Evolutionary conservation across 2,329 filamentous ascomycete species (phyloP).

Genomic region (Cadophora sp.): DNA sequence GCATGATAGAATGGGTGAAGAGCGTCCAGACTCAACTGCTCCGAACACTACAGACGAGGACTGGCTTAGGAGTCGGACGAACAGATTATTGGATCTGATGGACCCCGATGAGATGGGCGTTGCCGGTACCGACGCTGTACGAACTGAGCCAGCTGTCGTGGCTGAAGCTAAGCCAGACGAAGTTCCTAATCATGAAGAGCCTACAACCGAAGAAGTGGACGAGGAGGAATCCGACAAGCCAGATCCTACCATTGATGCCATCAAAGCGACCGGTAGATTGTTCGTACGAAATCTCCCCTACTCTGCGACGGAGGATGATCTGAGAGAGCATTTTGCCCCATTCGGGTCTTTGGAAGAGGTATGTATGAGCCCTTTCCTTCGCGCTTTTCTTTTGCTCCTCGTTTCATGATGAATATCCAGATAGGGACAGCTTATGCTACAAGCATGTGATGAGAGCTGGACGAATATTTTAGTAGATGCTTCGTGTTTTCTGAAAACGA

Average conservation of each 20-base stretch:
- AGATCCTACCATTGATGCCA: slow-evolving; percentile 58
- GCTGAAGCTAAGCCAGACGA: slow-evolving; percentile 26
- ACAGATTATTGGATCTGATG: slow-evolving; percentile 81
- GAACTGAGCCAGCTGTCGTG: slow-evolving; percentile 24
- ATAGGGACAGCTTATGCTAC: slow-evolving; percentile 99
- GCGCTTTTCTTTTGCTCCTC: slow-evolving; percentile 28
- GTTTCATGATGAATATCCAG: slow-evolving; percentile 92
- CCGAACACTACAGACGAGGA: slow-evolving; percentile 64
- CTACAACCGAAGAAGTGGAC: slow-evolving; percentile 28
- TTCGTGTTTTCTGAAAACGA: slow-evolving; percentile 75
- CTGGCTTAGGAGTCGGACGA: slow-evolving; percentile 91
- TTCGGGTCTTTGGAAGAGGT: slow-evolving; percentile 89
- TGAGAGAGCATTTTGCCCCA: slow-evolving; percentile 72
- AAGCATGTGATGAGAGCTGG: slow-evolving; percentile 90
- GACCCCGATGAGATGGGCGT: slow-evolving; percentile 54
- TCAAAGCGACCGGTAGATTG: slow-evolving; percentile 76
- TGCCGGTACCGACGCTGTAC: slow-evolving; percentile 30
- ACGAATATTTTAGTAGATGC: slow-evolving; percentile 99
- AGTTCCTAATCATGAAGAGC: slow-evolving; percentile 34
- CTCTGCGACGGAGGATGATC: slow-evolving; percentile 76
- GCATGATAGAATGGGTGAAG: slow-evolving; percentile 32
- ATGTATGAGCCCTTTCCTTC: slow-evolving; percentile 51
- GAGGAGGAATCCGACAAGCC: slow-evolving; percentile 40
- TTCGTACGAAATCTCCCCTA: slow-evolving; percentile 93
- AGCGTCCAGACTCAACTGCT: slow-evolving; percentile 33